These are phyloP conservation scores for Conidiobolus incongruus DNA, from an alignment of 371 early-diverging fungal genomes.

Conservation along the genomic window DNA sequence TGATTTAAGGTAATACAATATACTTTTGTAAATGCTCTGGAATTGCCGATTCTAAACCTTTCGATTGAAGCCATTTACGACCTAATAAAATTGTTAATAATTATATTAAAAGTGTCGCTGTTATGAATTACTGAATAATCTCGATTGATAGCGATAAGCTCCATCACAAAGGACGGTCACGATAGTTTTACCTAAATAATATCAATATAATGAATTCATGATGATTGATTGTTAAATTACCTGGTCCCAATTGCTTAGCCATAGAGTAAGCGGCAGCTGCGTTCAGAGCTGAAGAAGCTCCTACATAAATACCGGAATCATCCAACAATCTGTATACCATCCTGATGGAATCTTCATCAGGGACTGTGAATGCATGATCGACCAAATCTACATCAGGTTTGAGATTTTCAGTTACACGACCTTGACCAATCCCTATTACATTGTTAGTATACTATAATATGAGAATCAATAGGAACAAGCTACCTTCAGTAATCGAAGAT, in stretches of 20 bases:
- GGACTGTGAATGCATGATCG: constrained; percentile 61
- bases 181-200: constrained; percentile 25
- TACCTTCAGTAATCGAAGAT: constrained; percentile 61
- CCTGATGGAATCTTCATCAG: constrained; percentile 56
- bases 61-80: constrained; percentile 61
- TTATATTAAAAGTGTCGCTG: neutral
- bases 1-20: constrained; percentile 37
- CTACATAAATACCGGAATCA: constrained; percentile 84
- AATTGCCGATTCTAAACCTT: constrained; percentile 48
- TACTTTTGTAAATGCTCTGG: constrained; percentile 71
- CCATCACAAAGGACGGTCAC: constrained; percentile 82
- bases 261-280: constrained; percentile 78
- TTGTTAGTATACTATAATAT: neutral
- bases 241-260: constrained; percentile 66
- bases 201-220: neutral
- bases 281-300: constrained; percentile 80
- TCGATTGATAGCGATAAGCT: constrained; percentile 76
- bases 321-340: constrained; percentile 74
- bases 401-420: constrained; percentile 79
- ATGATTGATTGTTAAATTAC: constrained; percentile 13
- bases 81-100: constrained; percentile 7
- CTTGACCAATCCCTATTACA: constrained; percentile 64
- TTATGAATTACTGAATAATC: constrained; percentile 48
- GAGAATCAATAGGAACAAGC: too few relatives aligned
- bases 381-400: constrained; percentile 48